phyloP scores from a whole-genome alignment of 306 rosid genomes.

The Cucumis hystrix region DNA sequence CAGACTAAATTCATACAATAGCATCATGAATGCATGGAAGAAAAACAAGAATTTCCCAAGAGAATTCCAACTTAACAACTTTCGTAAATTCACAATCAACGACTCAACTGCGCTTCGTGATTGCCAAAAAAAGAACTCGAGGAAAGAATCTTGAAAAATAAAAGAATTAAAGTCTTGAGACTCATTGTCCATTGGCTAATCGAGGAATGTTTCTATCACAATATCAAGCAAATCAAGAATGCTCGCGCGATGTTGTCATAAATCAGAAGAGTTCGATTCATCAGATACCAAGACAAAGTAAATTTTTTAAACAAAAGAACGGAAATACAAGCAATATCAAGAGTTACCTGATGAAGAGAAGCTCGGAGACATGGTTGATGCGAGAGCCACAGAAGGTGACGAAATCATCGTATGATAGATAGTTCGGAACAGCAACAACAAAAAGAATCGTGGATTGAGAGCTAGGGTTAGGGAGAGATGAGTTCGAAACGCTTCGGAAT shows the following conservation, averaged over 20 bases:
- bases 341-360: slow-evolving; percentile 68
- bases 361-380: slow-evolving; percentile 39
- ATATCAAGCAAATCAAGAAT: neutral
- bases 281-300: neutral
- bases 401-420: slow-evolving; percentile 62
- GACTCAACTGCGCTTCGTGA: neutral
- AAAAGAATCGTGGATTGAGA: slow-evolving; percentile 48
- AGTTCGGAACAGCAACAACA: slow-evolving; percentile 80
- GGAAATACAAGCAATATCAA: neutral
- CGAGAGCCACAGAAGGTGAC: slow-evolving; percentile 53
- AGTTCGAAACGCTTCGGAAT: slow-evolving; percentile 43
- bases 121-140: neutral
- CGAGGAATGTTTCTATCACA: neutral
- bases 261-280: neutral
- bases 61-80: neutral
- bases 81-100: neutral
- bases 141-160: neutral
- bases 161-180: neutral
- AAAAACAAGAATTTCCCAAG: neutral
- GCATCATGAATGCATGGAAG: neutral
- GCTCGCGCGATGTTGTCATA: neutral
- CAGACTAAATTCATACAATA: neutral
- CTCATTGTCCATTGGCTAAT: neutral
- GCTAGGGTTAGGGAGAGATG: slow-evolving; percentile 44
- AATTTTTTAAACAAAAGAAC: neutral